Evolutionary conservation across 805 yeast genomes (phyloP).

Genomic region (Candida loeiensis): DNA sequence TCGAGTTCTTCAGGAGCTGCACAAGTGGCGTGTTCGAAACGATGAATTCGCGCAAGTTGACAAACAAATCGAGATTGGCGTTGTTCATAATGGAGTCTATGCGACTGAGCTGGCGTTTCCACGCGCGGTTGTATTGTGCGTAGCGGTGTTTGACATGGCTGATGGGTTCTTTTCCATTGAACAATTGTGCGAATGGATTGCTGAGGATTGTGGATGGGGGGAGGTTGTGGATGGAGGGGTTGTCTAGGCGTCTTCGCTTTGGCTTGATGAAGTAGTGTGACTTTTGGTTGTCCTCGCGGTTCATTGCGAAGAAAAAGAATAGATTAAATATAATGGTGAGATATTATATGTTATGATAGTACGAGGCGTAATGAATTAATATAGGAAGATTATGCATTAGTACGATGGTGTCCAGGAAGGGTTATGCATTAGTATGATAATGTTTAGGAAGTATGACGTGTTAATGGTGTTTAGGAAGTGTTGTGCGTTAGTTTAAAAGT

Average conservation of each 20-base stretch:
- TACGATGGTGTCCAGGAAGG: no score
- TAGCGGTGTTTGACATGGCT: slow-evolving; percentile 22
- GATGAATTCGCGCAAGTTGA: slow-evolving; percentile 24
- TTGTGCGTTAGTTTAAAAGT: no score
- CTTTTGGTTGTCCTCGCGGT: slow-evolving; percentile 21
- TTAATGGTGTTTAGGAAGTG: no score
- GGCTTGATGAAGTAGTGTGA: slow-evolving; percentile 31
- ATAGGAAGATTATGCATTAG: no score
- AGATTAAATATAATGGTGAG: not conserved
- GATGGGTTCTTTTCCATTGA: slow-evolving; percentile 22
- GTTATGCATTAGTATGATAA: no score
- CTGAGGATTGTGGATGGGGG: slow-evolving; percentile 1
- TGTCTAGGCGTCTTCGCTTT: not conserved
- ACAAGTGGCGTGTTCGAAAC: slow-evolving; percentile 10
- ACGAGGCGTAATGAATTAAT: no score
- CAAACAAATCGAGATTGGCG: slow-evolving; percentile 31
- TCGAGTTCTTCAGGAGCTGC: slow-evolving; percentile 5
- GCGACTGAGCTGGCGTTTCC: slow-evolving; percentile 27
- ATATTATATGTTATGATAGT: no score
- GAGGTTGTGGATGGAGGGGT: not conserved
- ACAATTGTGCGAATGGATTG: slow-evolving; percentile 17
- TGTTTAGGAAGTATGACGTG: no score
- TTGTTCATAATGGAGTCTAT: slow-evolving; percentile 28
- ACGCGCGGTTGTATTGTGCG: slow-evolving; percentile 21
- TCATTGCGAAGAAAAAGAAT: not conserved